phyloP scores from a whole-genome alignment of 2,329 filamentous ascomycete species.

The Cladorrhinum sp. region DNA sequence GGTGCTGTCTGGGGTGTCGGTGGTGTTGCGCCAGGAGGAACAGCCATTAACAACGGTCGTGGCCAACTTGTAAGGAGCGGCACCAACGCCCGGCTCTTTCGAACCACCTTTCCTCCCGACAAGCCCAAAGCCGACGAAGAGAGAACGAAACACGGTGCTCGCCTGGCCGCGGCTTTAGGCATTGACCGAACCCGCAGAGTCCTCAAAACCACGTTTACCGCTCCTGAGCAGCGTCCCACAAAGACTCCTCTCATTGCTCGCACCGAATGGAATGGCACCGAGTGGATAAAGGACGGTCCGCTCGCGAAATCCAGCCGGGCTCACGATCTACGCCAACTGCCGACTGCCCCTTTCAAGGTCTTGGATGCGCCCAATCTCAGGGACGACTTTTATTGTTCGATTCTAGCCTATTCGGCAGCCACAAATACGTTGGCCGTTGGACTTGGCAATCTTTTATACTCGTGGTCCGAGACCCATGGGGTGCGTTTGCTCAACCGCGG shows the following conservation, averaged over 20 bases:
- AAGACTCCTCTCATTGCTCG: constrained; percentile 15
- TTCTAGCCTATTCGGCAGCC: constrained; percentile 78
- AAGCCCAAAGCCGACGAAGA: constrained; percentile 54
- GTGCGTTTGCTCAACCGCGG: constrained; percentile 55
- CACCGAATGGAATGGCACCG: constrained; percentile 42
- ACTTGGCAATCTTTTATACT: constrained; percentile 73
- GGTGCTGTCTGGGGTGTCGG: constrained; percentile 77
- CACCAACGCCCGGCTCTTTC: constrained; percentile 67
- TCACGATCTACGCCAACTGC: constrained; percentile 48
- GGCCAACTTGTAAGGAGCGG: constrained; percentile 65
- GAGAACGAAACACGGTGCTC: constrained; percentile 65
- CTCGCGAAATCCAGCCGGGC: constrained; percentile 14
- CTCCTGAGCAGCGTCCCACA: constrained; percentile 18
- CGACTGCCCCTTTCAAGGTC: constrained; percentile 76
- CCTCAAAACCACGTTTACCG: constrained; percentile 50
- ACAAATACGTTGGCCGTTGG: constrained; percentile 79
- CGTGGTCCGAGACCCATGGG: constrained; percentile 78
- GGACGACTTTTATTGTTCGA: constrained; percentile 93
- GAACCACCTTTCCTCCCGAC: constrained; percentile 46
- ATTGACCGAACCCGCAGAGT: constrained; percentile 68
- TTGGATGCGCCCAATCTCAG: constrained; percentile 85
- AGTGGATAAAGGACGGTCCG: constrained; percentile 36
- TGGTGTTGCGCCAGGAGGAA: constrained; percentile 57
- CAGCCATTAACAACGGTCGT: constrained; percentile 59
- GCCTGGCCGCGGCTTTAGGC: constrained; percentile 77